These are phyloP conservation scores for Neoboletus magnificus DNA, from an alignment of 768 basidiomycete species.

Conservation along the genomic window DNA sequence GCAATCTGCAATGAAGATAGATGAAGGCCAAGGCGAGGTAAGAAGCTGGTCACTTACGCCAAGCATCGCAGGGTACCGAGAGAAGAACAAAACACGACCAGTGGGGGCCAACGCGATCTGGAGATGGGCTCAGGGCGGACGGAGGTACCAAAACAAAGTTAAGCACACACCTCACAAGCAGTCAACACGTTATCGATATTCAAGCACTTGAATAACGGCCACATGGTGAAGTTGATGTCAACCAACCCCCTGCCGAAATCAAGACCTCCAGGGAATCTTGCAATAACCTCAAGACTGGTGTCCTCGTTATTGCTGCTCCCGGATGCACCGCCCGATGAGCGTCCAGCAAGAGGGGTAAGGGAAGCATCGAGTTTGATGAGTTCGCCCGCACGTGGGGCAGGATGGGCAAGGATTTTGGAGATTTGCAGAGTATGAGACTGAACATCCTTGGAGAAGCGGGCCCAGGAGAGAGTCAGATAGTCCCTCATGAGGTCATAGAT, in stretches of 20 bases:
- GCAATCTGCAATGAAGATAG: conserved; percentile 53
- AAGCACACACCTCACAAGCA: conserved; percentile 69
- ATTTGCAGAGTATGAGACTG: conserved; percentile 90
- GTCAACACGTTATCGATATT: conserved; percentile 93
- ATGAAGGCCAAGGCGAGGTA: neutral
- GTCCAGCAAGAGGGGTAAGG: conserved; percentile 43
- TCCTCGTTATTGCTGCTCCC: conserved; percentile 29
- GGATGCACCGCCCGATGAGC: conserved; percentile 44
- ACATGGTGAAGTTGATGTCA: conserved; percentile 95
- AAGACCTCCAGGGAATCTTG: conserved; percentile 88
- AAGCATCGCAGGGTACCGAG: conserved; percentile 87
- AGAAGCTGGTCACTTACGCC: conserved; percentile 47
- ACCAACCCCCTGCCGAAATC: conserved; percentile 90
- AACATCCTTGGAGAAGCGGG: conserved; percentile 90
- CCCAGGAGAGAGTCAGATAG: conserved; percentile 94
- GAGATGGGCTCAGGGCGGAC: neutral
- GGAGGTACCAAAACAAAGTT: neutral
- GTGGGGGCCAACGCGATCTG: conserved; percentile 86
- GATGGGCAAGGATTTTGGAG: conserved; percentile 82
- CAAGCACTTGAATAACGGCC: conserved; percentile 91
- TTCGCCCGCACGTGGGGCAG: conserved; percentile 84
- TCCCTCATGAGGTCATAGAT: conserved; percentile 96
- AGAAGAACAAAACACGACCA: conserved; percentile 84
- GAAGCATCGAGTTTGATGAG: conserved; percentile 84
- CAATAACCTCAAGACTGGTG: conserved; percentile 73